Base-by-base conservation (phyloP, 2,329 filamentous ascomycete genomes). In the Penicillium sp. region DNA sequence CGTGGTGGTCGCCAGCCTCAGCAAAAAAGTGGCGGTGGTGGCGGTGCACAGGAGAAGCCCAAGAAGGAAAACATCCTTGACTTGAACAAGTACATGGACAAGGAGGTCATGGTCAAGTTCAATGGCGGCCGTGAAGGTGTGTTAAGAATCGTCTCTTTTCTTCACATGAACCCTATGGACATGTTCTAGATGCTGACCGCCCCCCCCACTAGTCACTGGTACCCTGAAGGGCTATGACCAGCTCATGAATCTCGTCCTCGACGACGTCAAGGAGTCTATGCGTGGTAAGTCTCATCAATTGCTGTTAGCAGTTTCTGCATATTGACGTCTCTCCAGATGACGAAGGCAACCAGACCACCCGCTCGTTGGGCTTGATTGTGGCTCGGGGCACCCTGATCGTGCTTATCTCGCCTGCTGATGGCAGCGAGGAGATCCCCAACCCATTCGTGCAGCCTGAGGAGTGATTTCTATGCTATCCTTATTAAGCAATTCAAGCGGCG, bases 61-160 rank as follows among this genome's bases (percentile, higher is more conserved):
- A 96, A 96, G 85, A 97, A 97, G 81, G 94, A 99, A 76, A 97
- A 96, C 73, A 99, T 99, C 66, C 84, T 99, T 49, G 93, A 99
- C 70, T 75, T 99, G 66, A 85, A 81, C 70, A 96, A 96, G 78
- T 99, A 97, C 75, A 91, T 96, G 88, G 91, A 99, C 74, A 95
- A 96, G 83, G 83, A 88, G 69, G 90, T 99, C 63, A 88, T 83
- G 9, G 92, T 99, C 70, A 97, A 97, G 76, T 97, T 99, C 74
- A 96, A 90, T 68, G 94, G 94, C 39, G 94, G 94, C 47, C 62
- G 54, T 51, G 58, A 61, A 49, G 56, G 57, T 59, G 36, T 21
- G 36, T 39, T 21, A 10, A 10, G 4, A 23, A 13, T 6, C 16
- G 21, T 18, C 13, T 16, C 12, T 21, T 38, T 6, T 18, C 6